Evolutionary conservation across 805 yeast genomes (phyloP), one percentile per base, ranked within the genome.

Genomic region (Saturnispora diversa): DNA sequence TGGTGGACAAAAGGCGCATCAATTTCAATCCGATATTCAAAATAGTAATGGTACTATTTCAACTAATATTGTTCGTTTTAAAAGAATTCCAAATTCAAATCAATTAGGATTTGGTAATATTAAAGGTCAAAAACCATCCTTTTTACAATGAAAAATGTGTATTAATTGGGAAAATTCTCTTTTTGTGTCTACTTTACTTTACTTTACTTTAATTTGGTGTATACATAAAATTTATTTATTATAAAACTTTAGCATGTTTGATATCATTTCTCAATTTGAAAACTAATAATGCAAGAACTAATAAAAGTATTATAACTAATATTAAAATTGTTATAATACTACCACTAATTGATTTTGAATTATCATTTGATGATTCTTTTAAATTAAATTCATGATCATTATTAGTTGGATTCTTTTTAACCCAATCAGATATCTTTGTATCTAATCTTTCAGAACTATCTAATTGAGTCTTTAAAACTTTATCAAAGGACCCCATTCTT

Each of bases 261-360:
- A 78, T 75, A 47, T 78, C 84, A 47, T 66, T 74, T 60, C 82
- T 72, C 31, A 78, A 59, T 52, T 74, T 67, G 54, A 68, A 70
- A 17, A 75, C 67, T 45, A 73, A 63, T 26, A 69, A 55, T 15
- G 70, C 64, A 41, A 75, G 60, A 1, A 65, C 58, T 3, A 66
- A 46, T 21, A 71, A 48, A 5, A 69, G 58, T 8, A 64, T 39
- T 8, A 68, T 51, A 16, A 74, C 53, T 2, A 73, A 69, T 17
- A 72, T 47, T 41, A 59, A 44, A 21, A 55, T 39, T 9, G 53
- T 32, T 39, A 39, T 32, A 25, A 32, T 52, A 55, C 21, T 55
- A 38, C 15, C 46, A 42, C 11, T 47, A 37, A 9, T 40, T 32
- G n/a, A 45, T 9, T n/a, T 37, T 28, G 42, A 16, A 25, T 39